phyloP scores from a whole-genome alignment of 441 rosid genomes.

The Bocquillonia castaneifolia region DNA sequence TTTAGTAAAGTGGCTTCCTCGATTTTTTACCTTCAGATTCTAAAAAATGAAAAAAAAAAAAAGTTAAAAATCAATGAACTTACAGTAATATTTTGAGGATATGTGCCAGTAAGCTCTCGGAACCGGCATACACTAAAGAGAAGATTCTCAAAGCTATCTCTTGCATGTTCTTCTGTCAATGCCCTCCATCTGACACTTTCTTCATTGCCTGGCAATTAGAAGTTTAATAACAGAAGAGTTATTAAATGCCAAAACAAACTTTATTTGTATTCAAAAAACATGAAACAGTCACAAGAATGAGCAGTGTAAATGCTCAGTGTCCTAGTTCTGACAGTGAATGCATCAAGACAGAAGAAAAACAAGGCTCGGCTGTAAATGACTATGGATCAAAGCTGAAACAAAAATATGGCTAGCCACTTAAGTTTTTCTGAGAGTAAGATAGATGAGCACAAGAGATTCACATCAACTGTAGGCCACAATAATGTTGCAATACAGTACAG shows the following conservation, averaged over 20 bases:
- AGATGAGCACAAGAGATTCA: not conserved
- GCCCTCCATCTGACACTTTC: constrained; percentile 73
- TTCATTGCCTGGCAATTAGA: constrained; percentile 50
- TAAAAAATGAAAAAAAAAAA: not conserved
- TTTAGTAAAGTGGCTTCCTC: no score
- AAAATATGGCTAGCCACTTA: not conserved
- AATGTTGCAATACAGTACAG: not conserved
- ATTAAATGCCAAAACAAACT: constrained; percentile 13
- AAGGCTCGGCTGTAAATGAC: not conserved
- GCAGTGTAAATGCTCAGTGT: not conserved
- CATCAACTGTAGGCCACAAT: not conserved
- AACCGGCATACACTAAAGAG: constrained; percentile 87
- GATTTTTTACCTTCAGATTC: not conserved
- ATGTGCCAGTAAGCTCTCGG: constrained; percentile 87
- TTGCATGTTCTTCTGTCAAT: constrained; percentile 93
- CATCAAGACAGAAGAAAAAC: not conserved
- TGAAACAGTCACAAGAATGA: not conserved
- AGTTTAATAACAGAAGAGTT: constrained; percentile 14
- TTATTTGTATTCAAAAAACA: constrained; percentile 2
- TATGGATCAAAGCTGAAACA: not conserved
- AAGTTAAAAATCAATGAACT: constrained; percentile 24
- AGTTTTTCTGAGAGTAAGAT: not conserved
- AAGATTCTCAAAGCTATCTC: constrained; percentile 98
- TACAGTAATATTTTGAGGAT: constrained; percentile 89
- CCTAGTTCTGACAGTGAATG: not conserved